Evolutionary conservation across 345 rosid species (phyloP).

Genomic region (Salix dunnii): DNA sequence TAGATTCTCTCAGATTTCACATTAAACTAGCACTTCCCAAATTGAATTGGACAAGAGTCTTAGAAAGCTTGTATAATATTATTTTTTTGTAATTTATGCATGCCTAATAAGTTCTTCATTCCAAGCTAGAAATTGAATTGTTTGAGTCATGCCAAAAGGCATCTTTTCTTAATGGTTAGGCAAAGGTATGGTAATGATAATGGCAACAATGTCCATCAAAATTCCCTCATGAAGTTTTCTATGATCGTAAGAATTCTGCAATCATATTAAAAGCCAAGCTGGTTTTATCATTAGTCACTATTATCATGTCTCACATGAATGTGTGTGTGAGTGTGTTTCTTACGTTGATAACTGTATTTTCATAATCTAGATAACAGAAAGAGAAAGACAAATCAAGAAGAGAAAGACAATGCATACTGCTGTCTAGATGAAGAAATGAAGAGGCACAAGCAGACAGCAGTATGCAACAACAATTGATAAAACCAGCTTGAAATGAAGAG

Average conservation of each 20-base stretch:
- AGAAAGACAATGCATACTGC: not conserved
- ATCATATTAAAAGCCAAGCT: not conserved
- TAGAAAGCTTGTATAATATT: not conserved
- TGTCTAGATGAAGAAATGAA: not conserved
- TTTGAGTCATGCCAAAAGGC: not conserved
- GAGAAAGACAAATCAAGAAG: not conserved
- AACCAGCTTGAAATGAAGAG: not conserved
- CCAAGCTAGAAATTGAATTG: not conserved
- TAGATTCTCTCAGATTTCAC: not conserved
- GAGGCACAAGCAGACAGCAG: not conserved
- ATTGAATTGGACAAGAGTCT: not conserved
- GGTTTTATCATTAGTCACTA: no score
- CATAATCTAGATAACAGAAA: not conserved
- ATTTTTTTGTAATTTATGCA: not conserved
- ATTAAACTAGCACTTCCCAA: not conserved
- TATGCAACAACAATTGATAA: no score
- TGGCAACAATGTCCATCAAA: not conserved
- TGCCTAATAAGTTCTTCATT: not conserved
- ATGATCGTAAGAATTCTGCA: not conserved
- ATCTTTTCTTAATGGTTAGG: not conserved
- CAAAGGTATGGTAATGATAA: not conserved
- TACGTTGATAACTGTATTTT: no score
- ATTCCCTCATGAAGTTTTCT: not conserved
- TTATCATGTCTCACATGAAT: no score
- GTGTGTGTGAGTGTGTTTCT: no score